phyloP scores from a whole-genome alignment of 345 rosid species.

The Camelina sativa region DNA sequence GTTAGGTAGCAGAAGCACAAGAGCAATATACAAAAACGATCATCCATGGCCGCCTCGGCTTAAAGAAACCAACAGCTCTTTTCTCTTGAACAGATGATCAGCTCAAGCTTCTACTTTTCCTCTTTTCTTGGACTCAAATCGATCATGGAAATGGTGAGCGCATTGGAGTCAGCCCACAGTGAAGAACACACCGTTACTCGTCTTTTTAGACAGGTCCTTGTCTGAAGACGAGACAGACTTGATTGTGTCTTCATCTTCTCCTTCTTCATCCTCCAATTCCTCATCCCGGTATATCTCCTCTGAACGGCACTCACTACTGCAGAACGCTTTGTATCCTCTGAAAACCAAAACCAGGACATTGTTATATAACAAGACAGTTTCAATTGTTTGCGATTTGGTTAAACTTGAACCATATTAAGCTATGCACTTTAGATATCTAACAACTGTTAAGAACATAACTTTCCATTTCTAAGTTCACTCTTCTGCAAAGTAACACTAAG shows the following conservation, averaged over 20 bases:
- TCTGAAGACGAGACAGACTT: constrained; percentile 31
- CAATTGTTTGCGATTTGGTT: not conserved
- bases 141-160: constrained; percentile 28
- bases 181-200: constrained; percentile 35
- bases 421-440: constrained; percentile 9
- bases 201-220: constrained; percentile 31
- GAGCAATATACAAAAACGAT: constrained; percentile 47
- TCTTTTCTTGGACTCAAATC: constrained; percentile 34
- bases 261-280: constrained; percentile 45
- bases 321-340: constrained; percentile 88
- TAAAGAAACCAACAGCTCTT: constrained; percentile 43
- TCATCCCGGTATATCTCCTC: constrained; percentile 61
- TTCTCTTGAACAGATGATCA: constrained; percentile 39
- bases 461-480: constrained; percentile 4
- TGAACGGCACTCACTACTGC: constrained; percentile 71
- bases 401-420: constrained; percentile 3
- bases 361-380: constrained; percentile 2
- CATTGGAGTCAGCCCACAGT: constrained; percentile 25
- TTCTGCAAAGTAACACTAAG: not conserved
- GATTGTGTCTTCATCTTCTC: constrained; percentile 19
- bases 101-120: constrained; percentile 41
- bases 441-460: not conserved
- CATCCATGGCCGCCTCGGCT: constrained; percentile 47
- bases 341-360: constrained; percentile 32
- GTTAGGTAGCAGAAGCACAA: constrained; percentile 39